phyloP scores from a whole-genome alignment of 768 basidiomycete species.

The Clathrus columnatus region DNA sequence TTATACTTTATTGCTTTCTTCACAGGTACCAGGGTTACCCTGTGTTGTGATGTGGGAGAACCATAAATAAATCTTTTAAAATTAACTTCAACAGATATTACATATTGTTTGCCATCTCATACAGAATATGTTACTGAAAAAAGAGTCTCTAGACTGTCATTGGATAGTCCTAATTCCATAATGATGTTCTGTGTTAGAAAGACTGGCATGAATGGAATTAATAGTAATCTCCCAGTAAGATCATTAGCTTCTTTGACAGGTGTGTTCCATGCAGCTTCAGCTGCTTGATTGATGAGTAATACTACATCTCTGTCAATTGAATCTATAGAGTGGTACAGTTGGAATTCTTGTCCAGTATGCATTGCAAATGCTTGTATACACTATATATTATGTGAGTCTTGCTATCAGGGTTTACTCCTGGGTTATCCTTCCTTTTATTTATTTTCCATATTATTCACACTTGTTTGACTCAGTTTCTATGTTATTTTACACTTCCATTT shows the following conservation, averaged over 20 bases:
- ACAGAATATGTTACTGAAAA: neutral
- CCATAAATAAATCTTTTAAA: neutral
- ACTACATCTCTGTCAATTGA: neutral
- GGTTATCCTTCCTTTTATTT: no score
- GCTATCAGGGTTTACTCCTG: no score
- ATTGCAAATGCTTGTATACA: neutral
- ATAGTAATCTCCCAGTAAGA: neutral
- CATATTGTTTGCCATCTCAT: neutral
- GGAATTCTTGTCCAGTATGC: neutral
- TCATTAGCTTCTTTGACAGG: neutral
- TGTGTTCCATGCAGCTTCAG: neutral
- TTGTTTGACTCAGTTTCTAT: no score
- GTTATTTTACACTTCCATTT: no score
- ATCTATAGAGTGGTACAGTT: neutral
- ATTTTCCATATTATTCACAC: no score
- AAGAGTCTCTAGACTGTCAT: neutral
- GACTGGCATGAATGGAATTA: neutral
- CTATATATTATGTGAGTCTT: neutral
- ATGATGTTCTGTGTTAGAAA: neutral
- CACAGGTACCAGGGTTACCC: neutral
- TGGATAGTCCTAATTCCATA: neutral
- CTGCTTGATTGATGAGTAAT: neutral
- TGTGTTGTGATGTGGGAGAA: neutral
- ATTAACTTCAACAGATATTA: neutral
- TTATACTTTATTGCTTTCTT: neutral